A percentile compares a stretch with the other conserved stretches of the same genome.
phyloP scores from a whole-genome alignment of 202 grass and related monocot species.

The Schoenoplectus triqueter region DNA sequence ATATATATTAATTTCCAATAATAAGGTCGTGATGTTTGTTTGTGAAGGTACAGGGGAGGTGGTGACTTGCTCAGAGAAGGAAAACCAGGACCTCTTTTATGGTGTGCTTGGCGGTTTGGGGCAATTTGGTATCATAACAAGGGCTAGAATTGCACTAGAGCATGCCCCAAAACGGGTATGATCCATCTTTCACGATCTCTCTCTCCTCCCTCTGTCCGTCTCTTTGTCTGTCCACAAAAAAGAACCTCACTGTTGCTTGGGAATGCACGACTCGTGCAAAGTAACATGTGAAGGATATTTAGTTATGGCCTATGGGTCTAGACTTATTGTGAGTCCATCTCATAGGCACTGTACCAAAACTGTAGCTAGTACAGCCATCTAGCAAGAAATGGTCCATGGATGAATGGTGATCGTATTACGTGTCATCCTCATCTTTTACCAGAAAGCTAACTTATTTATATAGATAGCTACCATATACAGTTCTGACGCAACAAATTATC shows the following conservation, averaged over 20 bases:
- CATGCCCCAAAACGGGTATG: constrained; percentile 77
- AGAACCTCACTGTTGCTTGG: not conserved
- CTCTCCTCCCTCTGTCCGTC: constrained; percentile 27
- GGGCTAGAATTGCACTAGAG: constrained; percentile 90
- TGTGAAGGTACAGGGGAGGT: constrained; percentile 73
- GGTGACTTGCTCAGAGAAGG: constrained; percentile 69
- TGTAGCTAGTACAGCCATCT: not conserved
- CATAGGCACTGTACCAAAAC: not conserved
- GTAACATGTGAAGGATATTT: constrained; percentile 33
- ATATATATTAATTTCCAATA: not conserved
- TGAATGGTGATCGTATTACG: constrained; percentile 6
- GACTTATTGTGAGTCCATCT: constrained; percentile 21
- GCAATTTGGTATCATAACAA: constrained; percentile 91
- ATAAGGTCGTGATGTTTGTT: constrained; percentile 33
- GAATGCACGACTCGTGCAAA: constrained; percentile 13
- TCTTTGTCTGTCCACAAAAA: constrained; percentile 22
- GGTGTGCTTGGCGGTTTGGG: constrained; percentile 79
- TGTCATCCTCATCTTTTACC: constrained; percentile 1
- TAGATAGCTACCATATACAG: constrained; percentile 15
- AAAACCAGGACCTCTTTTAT: constrained; percentile 73
- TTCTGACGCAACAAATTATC: constrained; percentile 7
- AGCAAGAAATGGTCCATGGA: constrained; percentile 26
- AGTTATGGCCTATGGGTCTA: constrained; percentile 4
- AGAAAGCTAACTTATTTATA: not conserved
- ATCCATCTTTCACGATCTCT: not conserved